Evolutionary conservation across 2,329 filamentous ascomycete species (phyloP).

Genomic region (Nothophaeocryptopus gaeumannii): DNA sequence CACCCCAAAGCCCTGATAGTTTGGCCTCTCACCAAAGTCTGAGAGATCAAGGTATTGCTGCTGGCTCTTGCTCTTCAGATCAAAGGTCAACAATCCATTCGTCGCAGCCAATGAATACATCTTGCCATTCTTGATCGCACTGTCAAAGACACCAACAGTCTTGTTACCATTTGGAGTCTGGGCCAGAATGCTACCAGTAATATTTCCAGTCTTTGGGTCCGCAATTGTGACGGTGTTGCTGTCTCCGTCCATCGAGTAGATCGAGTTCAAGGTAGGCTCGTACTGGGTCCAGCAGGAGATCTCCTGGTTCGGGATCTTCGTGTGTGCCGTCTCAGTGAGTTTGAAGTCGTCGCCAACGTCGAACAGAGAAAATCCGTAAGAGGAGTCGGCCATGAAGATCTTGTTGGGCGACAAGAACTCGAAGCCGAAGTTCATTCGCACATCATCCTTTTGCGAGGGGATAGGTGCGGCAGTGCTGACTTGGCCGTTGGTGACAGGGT

Average conservation of each 20-base stretch:
- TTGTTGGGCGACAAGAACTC: slow-evolving; percentile 4
- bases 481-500: slow-evolving; percentile 10
- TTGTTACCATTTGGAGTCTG: background rate
- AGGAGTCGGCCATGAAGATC: slow-evolving; percentile 18
- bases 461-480: slow-evolving; percentile 9
- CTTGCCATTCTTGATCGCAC: slow-evolving; percentile 6
- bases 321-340: slow-evolving; percentile 10
- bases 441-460: slow-evolving; percentile 4
- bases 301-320: slow-evolving; percentile 5
- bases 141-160: slow-evolving; percentile 17
- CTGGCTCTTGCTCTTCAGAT: slow-evolving; percentile 13
- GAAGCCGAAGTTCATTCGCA: slow-evolving; percentile 16
- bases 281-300: slow-evolving; percentile 21
- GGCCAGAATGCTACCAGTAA: slow-evolving; percentile 6
- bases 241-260: slow-evolving; percentile 19
- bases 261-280: slow-evolving; percentile 4
- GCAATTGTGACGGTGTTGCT: slow-evolving; percentile 6
- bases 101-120: slow-evolving; percentile 17
- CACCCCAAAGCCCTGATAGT: background rate
- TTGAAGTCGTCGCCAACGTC: slow-evolving; percentile 6
- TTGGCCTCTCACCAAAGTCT: slow-evolving; percentile 10
- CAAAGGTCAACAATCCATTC: slow-evolving; percentile 16
- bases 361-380: slow-evolving; percentile 18
- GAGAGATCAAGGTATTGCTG: slow-evolving; percentile 20
- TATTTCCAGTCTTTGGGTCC: slow-evolving; percentile 8